Evolutionary conservation across 2,329 filamentous ascomycete genomes (phyloP), one percentile per base, ranked within the genome.

Genomic region (Sclerotinia subarctica): DNA sequence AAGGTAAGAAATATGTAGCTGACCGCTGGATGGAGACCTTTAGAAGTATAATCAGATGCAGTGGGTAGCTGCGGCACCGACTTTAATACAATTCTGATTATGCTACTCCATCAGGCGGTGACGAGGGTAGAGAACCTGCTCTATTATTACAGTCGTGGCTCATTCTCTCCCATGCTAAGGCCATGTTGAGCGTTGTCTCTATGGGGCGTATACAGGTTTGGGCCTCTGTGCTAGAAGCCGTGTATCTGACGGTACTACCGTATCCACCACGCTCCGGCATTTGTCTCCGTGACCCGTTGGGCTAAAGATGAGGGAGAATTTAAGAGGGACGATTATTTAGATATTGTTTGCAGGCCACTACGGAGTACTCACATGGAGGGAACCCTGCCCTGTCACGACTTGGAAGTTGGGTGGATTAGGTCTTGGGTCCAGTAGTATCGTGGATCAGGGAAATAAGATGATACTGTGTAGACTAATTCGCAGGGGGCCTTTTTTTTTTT

Each of bases 271-370:
- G 60, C 66, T 67, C 70, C 72, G 70, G 72, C 70, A 71, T 64
- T 71, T 72, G 69, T 49, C 68, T 69, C 70, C 70, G 69, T 70
- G 67, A 65, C 65, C 70, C 69, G 70, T 72, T 69, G 63, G 68
- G 66, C 65, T 67, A 67, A 67, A 62, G 7, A 56, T 24, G 49
- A 52, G 58, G 42, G 46, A 53, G 26, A 53, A 46, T 46, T 63
- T n/a, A 15, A 57, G 42, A 64, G 66, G 42, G 60, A 49, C 24
- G 52, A 42, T 63, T 38, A 49, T 66, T 65, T 53, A 35, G 49
- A 53, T 68, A 69, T 69, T 68, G 46, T 69, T 68, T 66, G 69
- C 68, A 70, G 69, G 63, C 38, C 51, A 35, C 64, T 35, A 35
- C 35, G 35, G 35, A 35, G 35, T 15, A n/a, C 57, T 69, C 67